Evolutionary conservation across 129 eudicot genomes (phyloP), one percentile per base, ranked within the genome.

Genomic region (Saposhnikovia divaricata): DNA sequence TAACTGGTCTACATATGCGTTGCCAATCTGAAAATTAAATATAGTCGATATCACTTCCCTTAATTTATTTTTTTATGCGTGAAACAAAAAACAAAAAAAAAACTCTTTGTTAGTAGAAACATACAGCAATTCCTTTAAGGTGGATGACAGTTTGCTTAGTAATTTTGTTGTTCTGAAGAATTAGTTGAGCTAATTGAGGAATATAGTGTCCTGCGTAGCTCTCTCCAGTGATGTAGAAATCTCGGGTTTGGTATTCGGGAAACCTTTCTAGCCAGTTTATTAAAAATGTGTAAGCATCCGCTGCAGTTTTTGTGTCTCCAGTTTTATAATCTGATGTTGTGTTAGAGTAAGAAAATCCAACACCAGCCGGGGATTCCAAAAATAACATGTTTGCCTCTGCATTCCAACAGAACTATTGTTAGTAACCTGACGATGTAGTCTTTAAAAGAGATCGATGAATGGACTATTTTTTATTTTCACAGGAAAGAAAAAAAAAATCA

Each of bases 281-380:
- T 31, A 88, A 50, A 70, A 86, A 86, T 3, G 77, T 72, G 72
- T 89, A 89, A 34, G 92, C 72, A 78, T 89, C 90, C 40, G 38
- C 57, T 1, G 88, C 87, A 69, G 92, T 86, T 83, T 84, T 86
- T 74, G 77, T 82, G 74, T 86, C 92, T 9, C 92, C 92, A 43
- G 88, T 73, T 38, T 47, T 66, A 6, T 84, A 89, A 75, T 82
- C 89, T 10, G 83, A 82, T 57, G 88, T 78, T 71, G 83, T 82
- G 57, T 86, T 89, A 1, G 90, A 85, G 76, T 89, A 89, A 15
- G 92, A 89, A 55, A 89, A 89, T 23, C 90, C 92, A 34, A 89
- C 92, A 66, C 88, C 92, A 42, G 88, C 90, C 13, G 87, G 90
- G 21, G 92, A 89, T 77, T 89, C 92, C 76, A 89, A 77, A 80